Conservation (phyloP, 768 basidiomycete species). For the Phaffia australis region DNA sequence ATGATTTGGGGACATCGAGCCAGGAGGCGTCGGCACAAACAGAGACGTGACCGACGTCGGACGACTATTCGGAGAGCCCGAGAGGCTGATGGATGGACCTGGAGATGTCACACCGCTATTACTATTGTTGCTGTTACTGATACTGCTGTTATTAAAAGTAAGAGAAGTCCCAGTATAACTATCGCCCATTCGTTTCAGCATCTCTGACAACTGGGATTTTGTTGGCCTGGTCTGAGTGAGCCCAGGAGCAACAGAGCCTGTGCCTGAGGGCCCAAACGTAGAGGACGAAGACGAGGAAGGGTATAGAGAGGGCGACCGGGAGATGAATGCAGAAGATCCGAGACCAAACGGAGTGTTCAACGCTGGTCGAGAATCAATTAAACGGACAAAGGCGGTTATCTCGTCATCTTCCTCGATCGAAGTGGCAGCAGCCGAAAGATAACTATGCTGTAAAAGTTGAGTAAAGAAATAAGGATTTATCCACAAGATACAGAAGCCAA, state of each 20-base stretch:
- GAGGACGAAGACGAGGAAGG: neutral
- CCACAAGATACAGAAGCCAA: neutral
- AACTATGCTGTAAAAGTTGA: neutral
- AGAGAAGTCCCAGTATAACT: slow-evolving; percentile 5
- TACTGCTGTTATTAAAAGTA: neutral
- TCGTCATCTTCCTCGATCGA: slow-evolving; percentile 16
- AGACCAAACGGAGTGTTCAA: slow-evolving; percentile 7
- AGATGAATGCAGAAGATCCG: slow-evolving; percentile 14
- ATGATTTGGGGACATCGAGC: neutral
- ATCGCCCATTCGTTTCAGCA: slow-evolving; percentile 14
- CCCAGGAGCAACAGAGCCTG: neutral
- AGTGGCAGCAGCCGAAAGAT: slow-evolving; percentile 6
- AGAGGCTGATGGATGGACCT: neutral
- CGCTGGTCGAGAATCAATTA: slow-evolving; percentile 14
- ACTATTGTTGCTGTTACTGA: neutral
- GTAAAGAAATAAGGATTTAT: neutral
- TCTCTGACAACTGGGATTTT: slow-evolving; percentile 15
- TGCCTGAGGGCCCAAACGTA: neutral
- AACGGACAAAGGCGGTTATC: slow-evolving; percentile 11
- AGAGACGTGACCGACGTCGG: neutral
- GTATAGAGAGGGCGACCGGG: neutral
- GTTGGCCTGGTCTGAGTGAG: neutral
- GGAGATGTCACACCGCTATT: neutral
- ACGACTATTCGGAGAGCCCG: neutral
- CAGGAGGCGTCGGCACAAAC: neutral